These are phyloP conservation scores for Balakata baccata DNA, from an alignment of 345 rosid genomes.

Conservation along the genomic window DNA sequence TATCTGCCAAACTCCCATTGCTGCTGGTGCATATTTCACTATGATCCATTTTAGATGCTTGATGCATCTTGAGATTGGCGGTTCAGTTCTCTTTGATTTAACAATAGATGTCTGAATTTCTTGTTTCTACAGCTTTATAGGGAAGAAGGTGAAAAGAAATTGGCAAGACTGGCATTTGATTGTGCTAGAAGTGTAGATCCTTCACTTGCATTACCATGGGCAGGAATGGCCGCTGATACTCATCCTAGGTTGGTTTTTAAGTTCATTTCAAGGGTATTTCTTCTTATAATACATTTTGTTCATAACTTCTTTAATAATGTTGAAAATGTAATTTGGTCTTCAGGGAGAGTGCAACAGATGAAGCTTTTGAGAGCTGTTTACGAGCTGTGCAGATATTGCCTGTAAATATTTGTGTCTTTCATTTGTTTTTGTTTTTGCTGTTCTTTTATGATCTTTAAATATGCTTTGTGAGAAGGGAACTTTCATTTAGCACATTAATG, in stretches of 20 bases:
- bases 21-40: neutral
- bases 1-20: neutral
- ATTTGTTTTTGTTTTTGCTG: neutral
- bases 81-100: conserved; percentile 4
- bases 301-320: conserved; percentile 17
- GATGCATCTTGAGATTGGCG: neutral
- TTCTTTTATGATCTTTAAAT: conserved; percentile 6
- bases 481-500: neutral
- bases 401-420: conserved; percentile 40
- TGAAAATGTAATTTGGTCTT: conserved; percentile 20
- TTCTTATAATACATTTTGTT: neutral
- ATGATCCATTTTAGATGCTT: neutral
- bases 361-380: conserved; percentile 89
- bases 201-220: conserved; percentile 94
- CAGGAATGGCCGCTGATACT: conserved; percentile 88
- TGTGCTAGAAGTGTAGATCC: conserved; percentile 96
- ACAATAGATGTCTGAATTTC: conserved; percentile 8
- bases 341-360: conserved; percentile 62
- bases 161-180: conserved; percentile 89
- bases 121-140: conserved; percentile 63
- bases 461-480: neutral
- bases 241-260: conserved; percentile 49
- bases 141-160: conserved; percentile 53
- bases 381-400: conserved; percentile 86
- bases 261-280: conserved; percentile 12